Evolutionary conservation across 805 yeast species (phyloP).

Genomic region (Teunomyces stri): DNA sequence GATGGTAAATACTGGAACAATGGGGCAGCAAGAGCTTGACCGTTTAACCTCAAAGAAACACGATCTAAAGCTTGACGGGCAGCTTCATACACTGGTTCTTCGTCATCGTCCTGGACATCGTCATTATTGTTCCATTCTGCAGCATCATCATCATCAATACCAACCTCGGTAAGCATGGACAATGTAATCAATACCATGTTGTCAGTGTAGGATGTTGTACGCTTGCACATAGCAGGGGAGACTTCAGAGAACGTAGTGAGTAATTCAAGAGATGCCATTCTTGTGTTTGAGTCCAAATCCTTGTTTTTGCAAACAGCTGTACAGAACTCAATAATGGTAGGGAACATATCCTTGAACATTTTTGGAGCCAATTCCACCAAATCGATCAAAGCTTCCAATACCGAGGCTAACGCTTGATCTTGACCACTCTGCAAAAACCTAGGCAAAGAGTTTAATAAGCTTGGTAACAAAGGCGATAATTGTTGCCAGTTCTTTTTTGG

Average conservation of each 20-base stretch:
- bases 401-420: constrained; percentile 77
- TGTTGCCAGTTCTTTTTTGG: constrained; percentile 78
- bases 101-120: constrained; percentile 72
- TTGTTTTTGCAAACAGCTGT: constrained; percentile 78
- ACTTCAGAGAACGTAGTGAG: constrained; percentile 88
- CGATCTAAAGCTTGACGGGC: constrained; percentile 96
- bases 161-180: constrained; percentile 88
- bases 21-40: constrained; percentile 79
- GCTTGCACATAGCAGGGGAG: constrained; percentile 92
- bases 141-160: constrained; percentile 81
- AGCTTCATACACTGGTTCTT: constrained; percentile 82
- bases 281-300: constrained; percentile 73
- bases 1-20: constrained; percentile 82
- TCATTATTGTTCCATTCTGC: constrained; percentile 83
- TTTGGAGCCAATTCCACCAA: constrained; percentile 92
- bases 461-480: constrained; percentile 78
- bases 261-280: constrained; percentile 85
- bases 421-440: constrained; percentile 76
- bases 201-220: constrained; percentile 67
- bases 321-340: constrained; percentile 81
- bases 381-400: constrained; percentile 86
- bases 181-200: constrained; percentile 72
- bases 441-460: constrained; percentile 81
- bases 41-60: constrained; percentile 78
- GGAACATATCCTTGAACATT: constrained; percentile 87